Evolutionary conservation across 768 basidiomycete species (phyloP), one percentile per base, ranked within the genome.

Genomic region (Lyophyllum shimeji): DNA sequence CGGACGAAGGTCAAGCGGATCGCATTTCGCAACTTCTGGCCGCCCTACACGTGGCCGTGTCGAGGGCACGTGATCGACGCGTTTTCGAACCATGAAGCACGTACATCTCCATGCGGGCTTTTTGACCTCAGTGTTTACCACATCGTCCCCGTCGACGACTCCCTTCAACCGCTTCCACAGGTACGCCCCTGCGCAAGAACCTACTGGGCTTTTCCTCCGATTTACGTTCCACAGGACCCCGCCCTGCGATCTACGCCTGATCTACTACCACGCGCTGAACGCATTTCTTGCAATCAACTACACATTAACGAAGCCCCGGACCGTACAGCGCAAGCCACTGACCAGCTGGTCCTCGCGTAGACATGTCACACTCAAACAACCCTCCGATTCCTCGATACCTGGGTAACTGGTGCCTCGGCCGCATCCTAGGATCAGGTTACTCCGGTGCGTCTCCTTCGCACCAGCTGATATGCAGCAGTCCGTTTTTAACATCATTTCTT

Each of bases 371-470:
- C 37, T 27, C 50, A 47, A 9, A 24, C 25, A 48, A 50, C 50
- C 34, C 53, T 25, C 43, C 46, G 25, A 40, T 78, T 20, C 78
- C 79, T 11, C 62, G 62, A 24, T 52, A 69, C n/a, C 70, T 90
- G 12, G 85, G 77, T 15, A 89, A 89, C 65, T 90, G 79, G 71
- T 81, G 74, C 69, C 65, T 91, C 31, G 75, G 77, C 20, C 76
- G 82, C 34, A 75, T 73, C 17, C 74, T 91, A 25, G 89, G 89
- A 21, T 84, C 87, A 44, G 89, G 89, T 2, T 90, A 86, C 65
- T 89, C 88, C 57, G 89, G 89, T 84, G 55, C 55, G 76, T 65
- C 9, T 5, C 29, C 17, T 51, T 46, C 11, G 43, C 25, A 44
- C 29, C 39, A 18, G 18, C 6, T 23, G 25, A 11, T 1, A n/a